Base-by-base conservation (phyloP, 2,329 filamentous ascomycete genomes). In the Graphilbum fragrans region DNA sequence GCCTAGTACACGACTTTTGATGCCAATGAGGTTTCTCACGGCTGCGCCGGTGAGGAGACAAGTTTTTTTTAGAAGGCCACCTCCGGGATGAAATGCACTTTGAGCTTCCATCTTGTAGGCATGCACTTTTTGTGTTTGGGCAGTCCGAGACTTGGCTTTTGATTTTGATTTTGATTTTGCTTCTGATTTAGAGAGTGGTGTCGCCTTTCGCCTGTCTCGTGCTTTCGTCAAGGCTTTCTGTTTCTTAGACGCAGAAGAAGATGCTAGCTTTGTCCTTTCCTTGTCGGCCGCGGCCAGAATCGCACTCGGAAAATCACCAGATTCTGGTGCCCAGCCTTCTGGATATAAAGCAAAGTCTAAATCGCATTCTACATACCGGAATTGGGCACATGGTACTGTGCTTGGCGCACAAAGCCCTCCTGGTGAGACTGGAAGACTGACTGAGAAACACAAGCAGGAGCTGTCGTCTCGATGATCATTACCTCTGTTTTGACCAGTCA, bases 361-460 rank as follows among this genome's bases (percentile, higher is more conserved):
- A 6, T 38, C 37, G 37, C 48, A 51, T 3, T 38, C 33, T 3
- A 49, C 43, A 1, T 39, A 38, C 14, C 32, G 38, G 11, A 51
- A 41, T 14, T 45, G 39, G 0, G 46, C 48, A n/a, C 38, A 42
- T 2, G 48, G 48, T 3, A 51, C 42, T 14, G 43, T 41, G 4
- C 16, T 17, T 1, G 46, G 47, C 1, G 45, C 38, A 9, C 44
- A 42, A 21, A 50, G 39, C 3, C 49, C 48, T 8, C 20, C 22
- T 1, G 48, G 31, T 14, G 40, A 40, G 1, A 44, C 22, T 2
- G 48, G 46, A 11, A 49, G 46, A 4, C 31, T 11, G 9, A 49
- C 35, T 1, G 41, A 20, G 9, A 47, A 45, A 19, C 37, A 37
- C 2, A 44, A 25, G n/a, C 39, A 31, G 7, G 6, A 12, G 12